These are phyloP conservation scores for Suhomyces xylopsoci DNA, from an alignment of 805 yeast genomes.

Conservation along the genomic window DNA sequence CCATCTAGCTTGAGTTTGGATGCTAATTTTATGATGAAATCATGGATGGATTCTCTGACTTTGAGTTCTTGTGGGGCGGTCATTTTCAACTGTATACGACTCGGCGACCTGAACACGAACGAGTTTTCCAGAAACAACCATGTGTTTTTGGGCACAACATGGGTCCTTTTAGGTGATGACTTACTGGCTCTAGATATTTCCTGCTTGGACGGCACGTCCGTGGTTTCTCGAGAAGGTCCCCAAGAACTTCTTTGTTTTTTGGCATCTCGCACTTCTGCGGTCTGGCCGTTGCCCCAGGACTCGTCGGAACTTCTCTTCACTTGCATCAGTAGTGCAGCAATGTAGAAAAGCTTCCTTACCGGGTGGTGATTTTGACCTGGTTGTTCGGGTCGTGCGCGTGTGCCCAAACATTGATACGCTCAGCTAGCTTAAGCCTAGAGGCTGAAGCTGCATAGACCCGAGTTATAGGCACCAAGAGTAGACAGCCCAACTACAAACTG, in stretches of 20 bases:
- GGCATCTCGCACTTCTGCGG: background rate
- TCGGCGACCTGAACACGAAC: conserved; percentile 30
- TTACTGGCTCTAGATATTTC: background rate
- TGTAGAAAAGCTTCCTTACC: background rate
- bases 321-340: background rate
- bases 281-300: background rate
- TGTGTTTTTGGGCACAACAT: conserved; percentile 14
- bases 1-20: conserved; percentile 37
- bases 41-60: conserved; percentile 36
- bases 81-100: conserved; percentile 27
- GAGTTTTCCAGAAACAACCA: conserved; percentile 40
- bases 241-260: background rate
- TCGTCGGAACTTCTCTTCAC: background rate
- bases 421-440: background rate
- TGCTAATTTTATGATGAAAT: conserved; percentile 37
- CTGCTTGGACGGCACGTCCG: background rate
- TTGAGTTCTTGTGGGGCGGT: conserved; percentile 37
- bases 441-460: background rate
- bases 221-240: background rate
- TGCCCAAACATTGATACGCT: background rate
- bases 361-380: background rate
- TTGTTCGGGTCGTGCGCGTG: background rate
- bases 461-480: background rate
- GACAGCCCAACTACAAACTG: background rate
- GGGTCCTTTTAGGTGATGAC: background rate